phyloP scores from a whole-genome alignment of 345 rosid species.

The Eucalyptus curtisii region DNA sequence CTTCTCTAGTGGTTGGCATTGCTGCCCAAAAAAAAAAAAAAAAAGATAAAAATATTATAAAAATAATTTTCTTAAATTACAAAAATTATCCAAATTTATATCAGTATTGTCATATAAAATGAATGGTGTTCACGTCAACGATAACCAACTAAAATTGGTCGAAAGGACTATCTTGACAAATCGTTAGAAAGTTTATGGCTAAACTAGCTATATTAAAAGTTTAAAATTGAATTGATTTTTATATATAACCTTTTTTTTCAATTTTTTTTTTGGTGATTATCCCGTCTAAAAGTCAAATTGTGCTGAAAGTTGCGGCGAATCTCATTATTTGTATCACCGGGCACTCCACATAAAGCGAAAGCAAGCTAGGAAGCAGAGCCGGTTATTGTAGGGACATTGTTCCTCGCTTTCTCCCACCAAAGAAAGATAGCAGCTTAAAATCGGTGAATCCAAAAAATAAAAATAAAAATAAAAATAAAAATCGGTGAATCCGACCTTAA shows the following conservation, averaged over 20 bases:
- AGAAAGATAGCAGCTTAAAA: neutral
- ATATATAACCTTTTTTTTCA: no score
- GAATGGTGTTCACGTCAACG: accelerated
- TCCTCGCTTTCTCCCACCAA: neutral
- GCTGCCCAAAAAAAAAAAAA: accelerated
- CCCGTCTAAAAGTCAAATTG: neutral
- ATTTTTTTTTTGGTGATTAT: neutral
- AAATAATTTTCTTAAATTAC: no score
- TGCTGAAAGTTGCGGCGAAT: neutral
- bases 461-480: no score
- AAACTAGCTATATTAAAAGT: neutral
- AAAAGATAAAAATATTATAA: no score
- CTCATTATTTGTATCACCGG: neutral
- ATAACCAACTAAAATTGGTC: neutral
- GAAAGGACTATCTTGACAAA: neutral
- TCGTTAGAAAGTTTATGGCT: accelerated
- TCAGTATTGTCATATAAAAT: accelerated
- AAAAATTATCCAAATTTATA: no score
- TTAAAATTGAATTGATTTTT: neutral
- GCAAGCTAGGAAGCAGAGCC: neutral
- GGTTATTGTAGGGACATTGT: neutral
- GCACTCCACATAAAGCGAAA: neutral
- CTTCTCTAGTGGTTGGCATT: no score
- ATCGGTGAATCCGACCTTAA: neutral
- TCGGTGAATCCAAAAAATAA: neutral